These are phyloP conservation scores for Saccharomycopsis javanensis DNA, from an alignment of 805 yeast genomes.

Conservation along the genomic window DNA sequence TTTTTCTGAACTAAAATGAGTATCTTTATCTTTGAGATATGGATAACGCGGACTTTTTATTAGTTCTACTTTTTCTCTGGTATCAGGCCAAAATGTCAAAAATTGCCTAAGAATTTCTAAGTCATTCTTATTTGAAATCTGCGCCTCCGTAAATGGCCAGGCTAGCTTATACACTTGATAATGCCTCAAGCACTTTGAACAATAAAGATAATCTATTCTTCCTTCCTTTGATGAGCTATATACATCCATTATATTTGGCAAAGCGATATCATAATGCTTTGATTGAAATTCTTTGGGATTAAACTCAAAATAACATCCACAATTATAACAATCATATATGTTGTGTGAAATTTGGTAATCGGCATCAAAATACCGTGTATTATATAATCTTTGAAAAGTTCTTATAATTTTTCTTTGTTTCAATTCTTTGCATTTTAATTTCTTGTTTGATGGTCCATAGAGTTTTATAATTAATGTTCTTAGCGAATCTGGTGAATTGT, in stretches of 20 bases:
- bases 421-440: conserved; percentile 25
- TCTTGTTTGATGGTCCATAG: not conserved
- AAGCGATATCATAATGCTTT: conserved; percentile 3
- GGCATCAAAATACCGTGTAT: conserved; percentile 14
- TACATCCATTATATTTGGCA: not conserved
- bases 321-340: conserved; percentile 24
- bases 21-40: not conserved
- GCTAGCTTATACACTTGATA: conserved; percentile 21
- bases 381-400: conserved; percentile 22
- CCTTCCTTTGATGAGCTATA: not conserved
- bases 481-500: conserved; percentile 19
- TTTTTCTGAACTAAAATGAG: not conserved
- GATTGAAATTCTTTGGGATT: not conserved
- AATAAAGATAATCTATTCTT: conserved; percentile 17
- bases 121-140: not conserved
- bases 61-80: not conserved
- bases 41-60: not conserved
- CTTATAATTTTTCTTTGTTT: conserved; percentile 24
- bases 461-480: conserved; percentile 9
- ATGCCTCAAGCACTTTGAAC: conserved; percentile 26
- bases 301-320: conserved; percentile 24
- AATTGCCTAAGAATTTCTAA: conserved; percentile 14
- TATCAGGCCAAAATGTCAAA: conserved; percentile 12
- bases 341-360: conserved; percentile 5
- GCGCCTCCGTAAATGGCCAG: conserved; percentile 23